phyloP scores from a whole-genome alignment of 371 early-diverging fungal species.

The Zopfochytrium polystomum region DNA sequence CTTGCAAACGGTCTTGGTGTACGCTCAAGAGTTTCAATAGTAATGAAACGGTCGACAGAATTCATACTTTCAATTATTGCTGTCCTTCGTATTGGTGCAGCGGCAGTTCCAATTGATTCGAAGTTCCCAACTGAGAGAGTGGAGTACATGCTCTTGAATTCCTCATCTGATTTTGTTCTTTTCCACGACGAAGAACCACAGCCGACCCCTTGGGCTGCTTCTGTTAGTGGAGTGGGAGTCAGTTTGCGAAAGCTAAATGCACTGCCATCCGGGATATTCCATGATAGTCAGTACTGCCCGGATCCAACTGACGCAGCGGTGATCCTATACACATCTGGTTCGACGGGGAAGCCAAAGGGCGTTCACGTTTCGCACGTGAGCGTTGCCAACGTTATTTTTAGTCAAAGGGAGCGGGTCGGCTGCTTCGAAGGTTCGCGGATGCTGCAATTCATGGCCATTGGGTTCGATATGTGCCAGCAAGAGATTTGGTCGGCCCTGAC shows the following conservation, averaged over 20 bases:
- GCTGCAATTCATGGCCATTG: conserved; percentile 18
- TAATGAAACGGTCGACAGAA: no score
- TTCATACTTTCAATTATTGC: no score
- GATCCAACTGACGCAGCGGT: no score
- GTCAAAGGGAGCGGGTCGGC: background rate
- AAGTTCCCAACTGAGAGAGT: conserved; percentile 23
- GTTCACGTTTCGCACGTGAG: conserved; percentile 13
- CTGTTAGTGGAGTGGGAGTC: no score
- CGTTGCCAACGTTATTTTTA: background rate
- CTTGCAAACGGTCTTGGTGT: no score
- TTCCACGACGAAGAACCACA: background rate
- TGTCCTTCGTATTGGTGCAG: no score
- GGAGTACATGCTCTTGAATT: conserved; percentile 6
- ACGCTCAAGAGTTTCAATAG: no score
- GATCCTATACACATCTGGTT: conserved; percentile 28
- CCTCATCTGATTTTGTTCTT: background rate
- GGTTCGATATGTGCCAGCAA: conserved; percentile 11
- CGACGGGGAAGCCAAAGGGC: conserved; percentile 39
- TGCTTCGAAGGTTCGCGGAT: background rate
- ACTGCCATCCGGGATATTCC: background rate
- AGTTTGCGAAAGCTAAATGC: no score
- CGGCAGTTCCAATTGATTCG: conserved; percentile 29
- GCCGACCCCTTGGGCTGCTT: no score
- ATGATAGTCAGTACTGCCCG: no score
- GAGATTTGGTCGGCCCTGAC: conserved; percentile 27